Base-by-base conservation (phyloP, 768 basidiomycete genomes). In the Russula olivacea region DNA sequence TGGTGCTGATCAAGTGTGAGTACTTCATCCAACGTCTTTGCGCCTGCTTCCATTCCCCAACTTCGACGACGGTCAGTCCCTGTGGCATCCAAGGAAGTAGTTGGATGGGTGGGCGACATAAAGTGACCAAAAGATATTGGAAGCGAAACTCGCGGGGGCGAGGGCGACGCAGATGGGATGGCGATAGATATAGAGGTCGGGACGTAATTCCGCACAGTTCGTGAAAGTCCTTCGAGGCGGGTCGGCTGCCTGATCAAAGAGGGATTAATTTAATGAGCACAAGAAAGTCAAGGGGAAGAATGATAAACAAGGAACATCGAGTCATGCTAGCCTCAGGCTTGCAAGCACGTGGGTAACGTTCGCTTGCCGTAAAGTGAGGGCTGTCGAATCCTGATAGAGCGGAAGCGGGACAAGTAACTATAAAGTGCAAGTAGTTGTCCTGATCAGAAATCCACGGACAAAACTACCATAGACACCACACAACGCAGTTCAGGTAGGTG, bases 151-250 rank as follows among this genome's bases (percentile, higher is more conserved):
- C 77, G 76, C 1, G 81, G 79, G 0, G 81, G 79, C 19, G 81
- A 77, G 17, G 82, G 80, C 0, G 75, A 72, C 1, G 80, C 77
- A 2, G 75, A 71, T 0, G 82, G 79, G n/a, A 83, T 76, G 1
- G 82, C 77, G 32, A 83, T 78, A 15, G 80, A 74, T 55, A 83
- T 80, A 9, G 80, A 78, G 19, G 79, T 75, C 4, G 82, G 83
- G 9, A 83, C 79, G 59, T 84, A 84, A 64, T 74, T 77, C 51
- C 82, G 80, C 30, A 85, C 74, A 11, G 82, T 77, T 21, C 79
- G 79, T 11, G 83, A 80, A 65, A 85, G 75, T 25, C 75, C 75
- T 71, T 82, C 80, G 21, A 84, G 74, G 60, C 80, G 76, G 0
- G 81, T 78, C 10, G 78, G 78, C 63, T 76, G 79, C n/a, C 81